A percentile compares a stretch with the other conserved stretches of the same genome.
These are phyloP conservation scores for Trichoderma atrobrunneum DNA, from an alignment of 2,329 filamentous ascomycete genomes.

Conservation along the genomic window DNA sequence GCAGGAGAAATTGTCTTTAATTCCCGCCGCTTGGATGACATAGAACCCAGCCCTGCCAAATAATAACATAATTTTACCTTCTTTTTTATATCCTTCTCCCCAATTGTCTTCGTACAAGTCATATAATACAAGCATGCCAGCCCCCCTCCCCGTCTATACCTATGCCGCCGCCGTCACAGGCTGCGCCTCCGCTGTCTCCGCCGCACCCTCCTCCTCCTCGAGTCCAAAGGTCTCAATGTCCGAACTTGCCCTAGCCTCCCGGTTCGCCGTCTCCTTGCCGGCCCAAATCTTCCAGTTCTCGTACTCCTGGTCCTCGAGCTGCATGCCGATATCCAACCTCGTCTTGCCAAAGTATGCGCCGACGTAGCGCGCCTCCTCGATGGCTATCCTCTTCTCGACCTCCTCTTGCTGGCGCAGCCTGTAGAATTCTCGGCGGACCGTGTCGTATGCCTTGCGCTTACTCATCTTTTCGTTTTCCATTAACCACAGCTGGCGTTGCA, in stretches of 20 bases:
- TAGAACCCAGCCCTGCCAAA: conserved; percentile 6
- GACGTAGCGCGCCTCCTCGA: conserved; percentile 80
- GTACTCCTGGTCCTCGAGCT: conserved; percentile 74
- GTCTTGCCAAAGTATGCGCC: conserved; percentile 87
- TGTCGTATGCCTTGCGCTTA: conserved; percentile 74
- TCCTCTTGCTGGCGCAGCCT: conserved; percentile 76
- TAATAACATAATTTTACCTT: background rate
- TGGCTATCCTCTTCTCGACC: conserved; percentile 75
- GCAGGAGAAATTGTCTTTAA: conserved; percentile 42
- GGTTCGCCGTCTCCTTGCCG: conserved; percentile 41
- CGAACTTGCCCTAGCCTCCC: conserved; percentile 40
- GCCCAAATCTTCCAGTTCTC: conserved; percentile 88
- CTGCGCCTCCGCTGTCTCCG: conserved; percentile 26
- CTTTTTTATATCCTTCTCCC: background rate
- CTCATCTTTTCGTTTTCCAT: conserved; percentile 64
- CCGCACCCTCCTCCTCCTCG: conserved; percentile 32
- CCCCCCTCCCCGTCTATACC: background rate
- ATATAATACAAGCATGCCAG: conserved; percentile 10
- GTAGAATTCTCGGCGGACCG: conserved; percentile 88
- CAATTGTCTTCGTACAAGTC: conserved; percentile 19
- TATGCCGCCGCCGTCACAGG: background rate
- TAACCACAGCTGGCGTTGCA: conserved; percentile 87
- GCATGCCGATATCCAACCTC: conserved; percentile 72
- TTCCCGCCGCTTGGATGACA: conserved; percentile 28
- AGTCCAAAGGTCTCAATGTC: conserved; percentile 44